phyloP scores from a whole-genome alignment of 1,284 basidiomycete species.

The Papiliotrema nemorosa region DNA sequence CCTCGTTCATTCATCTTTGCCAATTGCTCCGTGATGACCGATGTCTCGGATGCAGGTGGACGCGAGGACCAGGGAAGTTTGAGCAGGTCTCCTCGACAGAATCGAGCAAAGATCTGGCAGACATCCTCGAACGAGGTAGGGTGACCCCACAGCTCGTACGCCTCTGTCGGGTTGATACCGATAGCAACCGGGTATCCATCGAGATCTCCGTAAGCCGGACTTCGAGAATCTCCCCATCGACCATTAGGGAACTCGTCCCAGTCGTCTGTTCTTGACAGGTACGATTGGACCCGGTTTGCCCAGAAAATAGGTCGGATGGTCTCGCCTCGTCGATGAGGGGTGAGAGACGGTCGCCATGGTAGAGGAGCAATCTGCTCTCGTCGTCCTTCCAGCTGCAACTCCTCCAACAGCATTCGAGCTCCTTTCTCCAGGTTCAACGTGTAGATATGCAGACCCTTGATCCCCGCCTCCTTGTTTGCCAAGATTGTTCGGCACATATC shows the following conservation, averaged over 20 bases:
- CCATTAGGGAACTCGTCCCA: constrained; percentile 99
- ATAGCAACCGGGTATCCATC: constrained; percentile 89
- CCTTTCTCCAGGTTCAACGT: constrained; percentile 98
- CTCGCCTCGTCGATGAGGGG: constrained; percentile 79
- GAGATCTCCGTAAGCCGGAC: constrained; percentile 94
- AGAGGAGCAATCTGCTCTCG: constrained; percentile 83
- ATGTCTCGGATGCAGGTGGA: constrained; percentile 77
- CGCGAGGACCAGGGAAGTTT: constrained; percentile 97
- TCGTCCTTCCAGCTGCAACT: constrained; percentile 76
- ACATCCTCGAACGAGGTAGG: constrained; percentile 63
- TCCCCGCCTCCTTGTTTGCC: constrained; percentile 66
- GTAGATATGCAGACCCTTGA: constrained; percentile 89
- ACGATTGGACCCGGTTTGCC: constrained; percentile 88
- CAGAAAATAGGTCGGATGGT: constrained; percentile 83
- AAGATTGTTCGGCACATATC: constrained; percentile 83
- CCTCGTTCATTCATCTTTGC: constrained; percentile 82
- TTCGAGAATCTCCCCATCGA: constrained; percentile 93
- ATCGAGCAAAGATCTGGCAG: constrained; percentile 68
- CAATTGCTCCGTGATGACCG: constrained; percentile 74
- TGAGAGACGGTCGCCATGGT: constrained; percentile 91
- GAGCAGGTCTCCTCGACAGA: constrained; percentile 66
- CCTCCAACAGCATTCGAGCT: constrained; percentile 85
- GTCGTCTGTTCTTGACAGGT: constrained; percentile 84
- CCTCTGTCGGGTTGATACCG: constrained; percentile 66
- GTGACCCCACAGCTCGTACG: constrained; percentile 79